Evolutionary conservation across 345 rosid species (phyloP).

Genomic region (Viola odorata): DNA sequence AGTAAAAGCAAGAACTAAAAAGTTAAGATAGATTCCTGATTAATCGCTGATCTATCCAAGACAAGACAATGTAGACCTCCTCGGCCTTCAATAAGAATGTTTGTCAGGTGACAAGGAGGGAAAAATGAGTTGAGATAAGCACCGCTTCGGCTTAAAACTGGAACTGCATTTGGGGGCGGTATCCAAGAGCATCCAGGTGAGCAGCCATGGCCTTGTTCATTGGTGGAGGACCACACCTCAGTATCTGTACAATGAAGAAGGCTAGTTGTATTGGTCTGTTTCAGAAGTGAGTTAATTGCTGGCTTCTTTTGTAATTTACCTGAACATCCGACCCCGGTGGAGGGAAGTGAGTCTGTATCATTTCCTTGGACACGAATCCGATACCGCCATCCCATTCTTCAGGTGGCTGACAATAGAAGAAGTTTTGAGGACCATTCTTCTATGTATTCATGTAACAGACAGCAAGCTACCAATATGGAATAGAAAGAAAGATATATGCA

Average conservation of each 20-base stretch:
- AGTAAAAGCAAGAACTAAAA: no score
- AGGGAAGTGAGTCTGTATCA: constrained; percentile 22
- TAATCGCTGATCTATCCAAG: no score
- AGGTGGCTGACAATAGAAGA: constrained; percentile 14
- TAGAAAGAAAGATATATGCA: neutral
- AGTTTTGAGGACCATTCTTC: no score
- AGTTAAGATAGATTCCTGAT: no score
- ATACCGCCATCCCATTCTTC: constrained; percentile 29
- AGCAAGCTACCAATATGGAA: neutral
- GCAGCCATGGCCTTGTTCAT: constrained; percentile 34
- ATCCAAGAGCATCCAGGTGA: constrained; percentile 22
- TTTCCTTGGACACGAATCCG: constrained; percentile 21
- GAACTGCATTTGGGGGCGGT: constrained; percentile 20
- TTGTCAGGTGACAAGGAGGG: neutral
- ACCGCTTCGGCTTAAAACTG: constrained; percentile 15
- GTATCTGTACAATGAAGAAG: constrained; percentile 3
- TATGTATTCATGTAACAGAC: neutral
- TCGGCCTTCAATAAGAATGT: neutral
- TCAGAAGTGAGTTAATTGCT: no score
- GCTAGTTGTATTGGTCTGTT: no score
- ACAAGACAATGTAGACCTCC: no score
- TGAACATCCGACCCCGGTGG: constrained; percentile 20
- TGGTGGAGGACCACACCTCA: constrained; percentile 28
- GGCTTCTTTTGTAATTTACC: constrained; percentile 1
- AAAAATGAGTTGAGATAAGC: neutral